Base-by-base conservation (phyloP, 2,329 filamentous ascomycete species). In the Kalmusia sp. region DNA sequence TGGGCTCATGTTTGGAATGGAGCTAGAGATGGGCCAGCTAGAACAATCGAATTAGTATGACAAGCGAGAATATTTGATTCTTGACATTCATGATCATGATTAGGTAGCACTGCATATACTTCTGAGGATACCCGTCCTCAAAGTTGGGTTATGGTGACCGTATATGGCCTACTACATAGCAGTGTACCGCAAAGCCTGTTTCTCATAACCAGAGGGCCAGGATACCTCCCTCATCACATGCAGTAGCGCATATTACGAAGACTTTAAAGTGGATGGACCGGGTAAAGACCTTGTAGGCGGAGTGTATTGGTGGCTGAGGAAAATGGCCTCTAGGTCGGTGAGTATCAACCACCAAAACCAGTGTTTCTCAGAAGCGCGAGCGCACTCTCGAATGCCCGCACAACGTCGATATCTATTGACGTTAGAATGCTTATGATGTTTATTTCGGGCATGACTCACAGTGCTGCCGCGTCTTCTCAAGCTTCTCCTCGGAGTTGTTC, bases 401-500 rank as follows among this genome's bases (percentile, higher is more conserved):
- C 78, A 7, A 81, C 79, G 51, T 69, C 70, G 49, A 76, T 68
- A 48, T 81, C 79, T 81, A 51, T 2, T 5, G 4, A 34, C 11
- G 21, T 62, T 24, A 57, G 52, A n/a, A n/a, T n/a, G n/a, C n/a
- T n/a, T n/a, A n/a, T n/a, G n/a, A n/a, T n/a, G n/a, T n/a, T n/a
- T n/a, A n/a, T n/a, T n/a, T n/a, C n/a, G n/a, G n/a, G n/a, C n/a
- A n/a, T n/a, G n/a, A 77, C 89, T 78, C 77, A 96, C 92, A 91
- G 65, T 96, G 92, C 55, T 87, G 81, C 67, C 92, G 89, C 70
- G 89, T 95, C 61, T 88, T 82, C 49, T 87, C 85, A 51, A 96
- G 80, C 22, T 81, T 83, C 33, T 85, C 79, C 70, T 96, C 93
- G 0, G 88, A 85, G 37, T 91, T 80, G 57, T 88, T 85, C 25